A percentile compares a stretch with the other conserved stretches of the same genome.
Conservation (phyloP, 2,329 filamentous ascomycete species). For the Alternaria sp. region DNA sequence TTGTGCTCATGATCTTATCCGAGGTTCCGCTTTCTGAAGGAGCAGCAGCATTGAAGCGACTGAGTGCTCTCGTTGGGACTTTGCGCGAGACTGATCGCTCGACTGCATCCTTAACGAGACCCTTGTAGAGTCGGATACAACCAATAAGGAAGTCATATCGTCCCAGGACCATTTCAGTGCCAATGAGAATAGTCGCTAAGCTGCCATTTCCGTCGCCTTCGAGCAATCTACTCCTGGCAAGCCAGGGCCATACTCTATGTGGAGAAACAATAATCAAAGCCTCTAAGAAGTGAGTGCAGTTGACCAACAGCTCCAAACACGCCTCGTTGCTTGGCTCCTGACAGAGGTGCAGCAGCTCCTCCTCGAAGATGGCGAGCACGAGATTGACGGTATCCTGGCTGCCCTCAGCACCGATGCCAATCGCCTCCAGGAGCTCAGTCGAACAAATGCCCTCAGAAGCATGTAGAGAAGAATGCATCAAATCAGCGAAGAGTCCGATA, state of each 20-base stretch:
- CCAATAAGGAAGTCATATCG: constrained; percentile 80
- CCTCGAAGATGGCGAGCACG: constrained; percentile 85
- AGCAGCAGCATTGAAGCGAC: constrained; percentile 57
- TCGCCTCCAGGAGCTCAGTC: constrained; percentile 37
- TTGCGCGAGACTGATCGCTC: constrained; percentile 73
- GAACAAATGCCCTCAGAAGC: constrained; percentile 39
- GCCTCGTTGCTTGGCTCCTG: constrained; percentile 67
- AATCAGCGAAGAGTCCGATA: constrained; percentile 74
- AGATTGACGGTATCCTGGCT: constrained; percentile 79
- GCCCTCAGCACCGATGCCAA: constrained; percentile 55
- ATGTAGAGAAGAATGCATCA: constrained; percentile 62
- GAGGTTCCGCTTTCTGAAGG: constrained; percentile 74
- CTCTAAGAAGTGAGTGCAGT: constrained; percentile 82
- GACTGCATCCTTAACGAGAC: constrained; percentile 78
- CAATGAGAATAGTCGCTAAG: constrained; percentile 80
- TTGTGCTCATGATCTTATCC: constrained; percentile 76
- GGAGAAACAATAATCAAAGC: constrained; percentile 76
- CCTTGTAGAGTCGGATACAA: constrained; percentile 76
- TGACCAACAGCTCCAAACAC: constrained; percentile 71
- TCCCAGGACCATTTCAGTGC: constrained; percentile 78
- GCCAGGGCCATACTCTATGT: constrained; percentile 87
- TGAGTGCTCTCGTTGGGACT: constrained; percentile 60
- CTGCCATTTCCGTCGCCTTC: constrained; percentile 78
- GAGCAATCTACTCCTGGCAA: constrained; percentile 81
- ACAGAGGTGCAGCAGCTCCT: constrained; percentile 61